These are phyloP conservation scores for Tricholoma terreum DNA, from an alignment of 768 basidiomycete species.

Conservation along the genomic window DNA sequence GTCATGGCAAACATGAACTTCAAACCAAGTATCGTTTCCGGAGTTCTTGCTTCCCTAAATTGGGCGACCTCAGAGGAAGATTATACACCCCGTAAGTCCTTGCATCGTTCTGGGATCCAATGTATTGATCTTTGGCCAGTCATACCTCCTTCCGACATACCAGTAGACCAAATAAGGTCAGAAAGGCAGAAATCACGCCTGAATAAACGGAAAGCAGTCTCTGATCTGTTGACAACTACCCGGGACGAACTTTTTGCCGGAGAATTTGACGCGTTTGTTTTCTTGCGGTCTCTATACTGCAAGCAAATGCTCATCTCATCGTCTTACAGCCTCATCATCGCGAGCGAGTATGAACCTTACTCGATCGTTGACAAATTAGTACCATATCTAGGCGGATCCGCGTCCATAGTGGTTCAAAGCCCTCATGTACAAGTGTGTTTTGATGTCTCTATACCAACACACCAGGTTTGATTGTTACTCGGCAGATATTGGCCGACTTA, in stretches of 20 bases:
- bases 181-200: slow-evolving; percentile 70
- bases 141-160: slow-evolving; percentile 55
- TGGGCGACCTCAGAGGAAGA: slow-evolving; percentile 88
- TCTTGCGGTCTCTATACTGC: background rate
- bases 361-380: slow-evolving; percentile 73
- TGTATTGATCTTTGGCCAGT: slow-evolving; percentile 35
- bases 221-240: slow-evolving; percentile 55
- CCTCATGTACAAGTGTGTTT: slow-evolving; percentile 67
- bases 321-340: slow-evolving; percentile 62
- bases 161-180: slow-evolving; percentile 57
- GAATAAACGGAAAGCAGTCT: slow-evolving; percentile 73
- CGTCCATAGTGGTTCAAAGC: slow-evolving; percentile 82
- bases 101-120: background rate
- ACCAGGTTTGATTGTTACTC: background rate
- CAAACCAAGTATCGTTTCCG: slow-evolving; percentile 44
- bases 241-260: slow-evolving; percentile 83
- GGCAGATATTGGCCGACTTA: slow-evolving; percentile 71
- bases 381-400: slow-evolving; percentile 82
- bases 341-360: slow-evolving; percentile 81
- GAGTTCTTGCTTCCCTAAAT: slow-evolving; percentile 69
- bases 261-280: slow-evolving; percentile 80
- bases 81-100: slow-evolving; percentile 60
- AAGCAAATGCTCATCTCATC: background rate
- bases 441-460: background rate
- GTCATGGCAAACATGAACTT: slow-evolving; percentile 87